Conservation (phyloP, 2,329 filamentous ascomycete species). For the Aspergillus alliaceus region DNA sequence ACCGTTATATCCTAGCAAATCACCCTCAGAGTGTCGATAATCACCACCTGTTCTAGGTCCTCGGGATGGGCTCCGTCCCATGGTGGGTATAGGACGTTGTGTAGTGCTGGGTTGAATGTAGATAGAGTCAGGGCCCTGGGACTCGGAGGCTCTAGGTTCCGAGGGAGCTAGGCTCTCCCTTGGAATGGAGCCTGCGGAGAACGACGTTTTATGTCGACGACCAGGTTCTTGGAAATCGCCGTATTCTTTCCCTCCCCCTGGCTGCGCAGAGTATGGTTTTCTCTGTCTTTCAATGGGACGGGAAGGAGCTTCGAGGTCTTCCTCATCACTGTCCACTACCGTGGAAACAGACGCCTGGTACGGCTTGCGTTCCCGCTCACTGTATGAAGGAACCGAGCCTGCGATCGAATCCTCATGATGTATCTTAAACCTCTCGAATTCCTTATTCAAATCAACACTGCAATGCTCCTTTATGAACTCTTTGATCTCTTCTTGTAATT, state of each 20-base stretch:
- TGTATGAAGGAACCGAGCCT: conserved; percentile 23
- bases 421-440: conserved; percentile 33
- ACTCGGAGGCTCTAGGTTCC: conserved; percentile 61
- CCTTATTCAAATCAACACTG: conserved; percentile 45
- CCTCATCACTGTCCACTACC: conserved; percentile 41
- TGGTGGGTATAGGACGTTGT: conserved; percentile 12
- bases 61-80: conserved; percentile 34
- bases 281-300: conserved; percentile 64
- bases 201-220: conserved; percentile 25
- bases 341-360: conserved; percentile 36
- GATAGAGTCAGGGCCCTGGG: conserved; percentile 31
- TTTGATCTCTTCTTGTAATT: conserved; percentile 61
- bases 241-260: conserved; percentile 60
- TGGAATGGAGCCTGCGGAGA: conserved; percentile 46
- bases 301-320: conserved; percentile 42
- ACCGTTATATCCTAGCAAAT: conserved; percentile 27
- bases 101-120: conserved; percentile 24
- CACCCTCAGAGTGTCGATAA: conserved; percentile 39
- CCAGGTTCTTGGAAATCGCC: conserved; percentile 33
- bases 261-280: conserved; percentile 62
- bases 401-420: conserved; percentile 21
- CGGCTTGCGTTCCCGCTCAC: conserved; percentile 42
- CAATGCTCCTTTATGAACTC: conserved; percentile 58
- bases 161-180: conserved; percentile 56
- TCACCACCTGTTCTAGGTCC: conserved; percentile 18